These are phyloP conservation scores for Graphiopsis chlorocephala DNA, from an alignment of 2,329 filamentous ascomycete species.

Conservation along the genomic window DNA sequence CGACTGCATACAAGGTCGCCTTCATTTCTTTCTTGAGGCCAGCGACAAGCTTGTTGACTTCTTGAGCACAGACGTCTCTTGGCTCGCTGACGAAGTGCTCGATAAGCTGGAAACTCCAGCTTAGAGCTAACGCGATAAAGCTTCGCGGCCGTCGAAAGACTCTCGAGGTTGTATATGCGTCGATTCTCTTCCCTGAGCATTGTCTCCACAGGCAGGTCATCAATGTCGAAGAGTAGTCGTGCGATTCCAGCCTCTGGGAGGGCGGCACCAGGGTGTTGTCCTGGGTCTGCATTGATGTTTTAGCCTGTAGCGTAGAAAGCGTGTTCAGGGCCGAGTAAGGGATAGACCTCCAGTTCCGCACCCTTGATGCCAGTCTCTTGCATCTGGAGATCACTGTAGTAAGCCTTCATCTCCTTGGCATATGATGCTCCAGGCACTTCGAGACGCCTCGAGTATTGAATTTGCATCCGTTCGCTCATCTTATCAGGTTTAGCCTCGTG, in stretches of 20 bases:
- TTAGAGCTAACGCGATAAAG: not conserved
- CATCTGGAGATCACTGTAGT: not conserved
- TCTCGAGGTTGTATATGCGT: not conserved
- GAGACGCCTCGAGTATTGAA: not conserved
- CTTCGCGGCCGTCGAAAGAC: not conserved
- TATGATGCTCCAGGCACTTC: not conserved
- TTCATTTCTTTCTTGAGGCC: not conserved
- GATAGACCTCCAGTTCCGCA: not conserved
- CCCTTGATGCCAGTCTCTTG: not conserved
- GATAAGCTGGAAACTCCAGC: not conserved
- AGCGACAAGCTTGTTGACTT: not conserved
- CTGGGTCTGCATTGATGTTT: not conserved
- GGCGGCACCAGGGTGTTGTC: not conserved
- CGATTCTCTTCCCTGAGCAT: not conserved
- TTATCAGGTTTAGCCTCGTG: not conserved
- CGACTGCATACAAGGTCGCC: not conserved
- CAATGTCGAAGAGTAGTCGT: not conserved
- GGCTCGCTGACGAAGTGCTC: not conserved
- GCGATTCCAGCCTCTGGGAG: not conserved
- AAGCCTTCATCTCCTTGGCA: not conserved
- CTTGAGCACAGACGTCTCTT: not conserved
- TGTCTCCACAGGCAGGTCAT: not conserved
- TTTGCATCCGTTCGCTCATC: not conserved
- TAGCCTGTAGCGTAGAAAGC: not conserved
- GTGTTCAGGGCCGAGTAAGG: not conserved